Evolutionary conservation across 306 rosid species (phyloP), one percentile per base, ranked within the genome.

Genomic region (Pterocarpus macrocarpus): DNA sequence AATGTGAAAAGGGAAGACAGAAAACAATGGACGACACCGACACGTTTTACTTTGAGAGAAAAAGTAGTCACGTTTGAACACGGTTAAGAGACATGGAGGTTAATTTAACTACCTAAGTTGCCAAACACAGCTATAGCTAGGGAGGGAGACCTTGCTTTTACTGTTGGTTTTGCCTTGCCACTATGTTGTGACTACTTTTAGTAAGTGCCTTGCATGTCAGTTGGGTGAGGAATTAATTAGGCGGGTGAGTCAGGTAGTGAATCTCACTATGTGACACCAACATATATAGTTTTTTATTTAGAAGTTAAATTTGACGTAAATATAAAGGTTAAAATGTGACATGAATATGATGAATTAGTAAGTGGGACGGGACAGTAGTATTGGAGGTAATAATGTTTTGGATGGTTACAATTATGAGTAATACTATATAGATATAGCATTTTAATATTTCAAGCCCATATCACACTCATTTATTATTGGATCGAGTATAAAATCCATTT

Each of bases 21-120:
- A 73, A 47, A 38, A 58, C 59, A 72, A 69, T 61, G 75, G 43
- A 72, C 9, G 36, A 43, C 88, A 73, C 88, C 83, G 81, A 85
- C 88, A 78, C 81, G 74, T 77, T 85, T 78, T 67, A 78, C 88
- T 85, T 85, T 81, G 32, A 43, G 70, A 59, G 10, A 77, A 82
- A 77, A 82, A 78, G 86, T 75, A 62, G 56, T 78, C 88, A 67
- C 47, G 58, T 75, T 80, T 84, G 87, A 84, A 80, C 80, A 52
- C 2, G 22, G 62, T 73, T 43, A 32, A 45, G 44, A 0, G 35
- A 15, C 61, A 35, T 11, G 50, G 35, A 44, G n/a, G 45, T 67
- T 55, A 78, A 28, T 69, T 80, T 64, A 80, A 63, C 64, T 13
- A 17, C 8, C 76, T 50, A 50, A 8, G 45, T 50, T 15, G 75